Evolutionary conservation across 129 eudicot species (phyloP).

Genomic region (Flaveria robusta): DNA sequence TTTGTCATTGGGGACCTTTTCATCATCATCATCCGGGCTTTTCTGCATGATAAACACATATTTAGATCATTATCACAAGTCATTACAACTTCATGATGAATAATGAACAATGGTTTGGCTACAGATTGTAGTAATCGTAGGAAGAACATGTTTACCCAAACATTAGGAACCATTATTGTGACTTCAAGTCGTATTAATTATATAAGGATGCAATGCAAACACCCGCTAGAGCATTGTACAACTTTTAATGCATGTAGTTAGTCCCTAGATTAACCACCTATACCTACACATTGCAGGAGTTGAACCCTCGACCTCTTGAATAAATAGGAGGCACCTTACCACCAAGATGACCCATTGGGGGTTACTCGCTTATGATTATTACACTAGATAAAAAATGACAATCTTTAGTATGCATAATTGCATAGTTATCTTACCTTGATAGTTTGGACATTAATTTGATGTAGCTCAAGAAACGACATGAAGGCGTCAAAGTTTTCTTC

Average conservation of each 20-base stretch:
- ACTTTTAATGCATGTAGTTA: not conserved
- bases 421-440: constrained; percentile 53
- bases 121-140: no score
- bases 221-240: not conserved
- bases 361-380: not conserved
- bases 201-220: not conserved
- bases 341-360: no score
- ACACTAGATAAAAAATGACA: not conserved
- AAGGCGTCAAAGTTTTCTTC: constrained; percentile 78
- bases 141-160: no score
- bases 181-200: no score
- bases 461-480: constrained; percentile 64
- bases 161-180: no score
- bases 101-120: no score
- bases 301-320: no score
- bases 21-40: constrained; percentile 47
- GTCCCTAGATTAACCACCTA: no score
- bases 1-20: no score
- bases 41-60: constrained; percentile 44
- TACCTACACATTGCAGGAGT: no score
- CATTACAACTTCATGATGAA: no score
- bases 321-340: no score
- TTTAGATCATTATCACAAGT: not conserved
- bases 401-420: not conserved
- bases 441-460: constrained; percentile 52